Percentiles rank a stretch among this genome's conserved stretches.
Evolutionary conservation across 2,329 filamentous ascomycete genomes (phyloP).

Genomic region (Fusarium sp.): DNA sequence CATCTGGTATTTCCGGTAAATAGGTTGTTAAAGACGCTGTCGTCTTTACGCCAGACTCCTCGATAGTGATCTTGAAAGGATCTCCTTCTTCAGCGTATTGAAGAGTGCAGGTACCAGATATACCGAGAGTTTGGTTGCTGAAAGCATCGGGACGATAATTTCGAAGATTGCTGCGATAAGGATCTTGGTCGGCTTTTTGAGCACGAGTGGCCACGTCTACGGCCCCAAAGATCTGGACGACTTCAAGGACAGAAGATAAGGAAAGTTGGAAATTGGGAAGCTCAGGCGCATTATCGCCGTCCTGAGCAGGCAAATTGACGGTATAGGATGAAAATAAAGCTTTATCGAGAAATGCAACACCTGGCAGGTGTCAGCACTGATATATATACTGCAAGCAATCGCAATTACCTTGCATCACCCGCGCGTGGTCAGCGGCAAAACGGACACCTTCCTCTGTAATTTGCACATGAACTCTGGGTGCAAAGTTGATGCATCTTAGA

Average conservation of each 20-base stretch:
- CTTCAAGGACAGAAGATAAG: conserved; percentile 88
- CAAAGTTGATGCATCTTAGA: conserved; percentile 69
- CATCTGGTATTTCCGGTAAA: conserved; percentile 77
- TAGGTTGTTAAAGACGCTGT: conserved; percentile 94
- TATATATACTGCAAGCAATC: background rate
- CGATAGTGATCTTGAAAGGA: conserved; percentile 85
- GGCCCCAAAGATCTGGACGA: conserved; percentile 94
- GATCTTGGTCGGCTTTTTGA: conserved; percentile 69
- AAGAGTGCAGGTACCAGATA: conserved; percentile 87
- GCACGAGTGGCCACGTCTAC: conserved; percentile 73
- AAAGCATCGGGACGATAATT: conserved; percentile 80
- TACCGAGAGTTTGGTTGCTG: conserved; percentile 83
- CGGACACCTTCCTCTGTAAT: conserved; percentile 87
- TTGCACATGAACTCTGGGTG: conserved; percentile 72
- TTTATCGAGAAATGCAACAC: conserved; percentile 83
- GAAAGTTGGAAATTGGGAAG: conserved; percentile 87
- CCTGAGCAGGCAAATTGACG: conserved; percentile 65
- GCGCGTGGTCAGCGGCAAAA: conserved; percentile 88
- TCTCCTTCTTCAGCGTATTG: conserved; percentile 80
- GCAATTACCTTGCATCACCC: conserved; percentile 85
- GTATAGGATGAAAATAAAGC: conserved; percentile 88
- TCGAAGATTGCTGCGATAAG: conserved; percentile 71
- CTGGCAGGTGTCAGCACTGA: conserved; percentile 40
- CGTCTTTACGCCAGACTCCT: conserved; percentile 87
- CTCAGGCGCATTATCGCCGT: conserved; percentile 56